Base-by-base conservation (phyloP, 2,329 filamentous ascomycete species). In the Botrytis porri region DNA sequence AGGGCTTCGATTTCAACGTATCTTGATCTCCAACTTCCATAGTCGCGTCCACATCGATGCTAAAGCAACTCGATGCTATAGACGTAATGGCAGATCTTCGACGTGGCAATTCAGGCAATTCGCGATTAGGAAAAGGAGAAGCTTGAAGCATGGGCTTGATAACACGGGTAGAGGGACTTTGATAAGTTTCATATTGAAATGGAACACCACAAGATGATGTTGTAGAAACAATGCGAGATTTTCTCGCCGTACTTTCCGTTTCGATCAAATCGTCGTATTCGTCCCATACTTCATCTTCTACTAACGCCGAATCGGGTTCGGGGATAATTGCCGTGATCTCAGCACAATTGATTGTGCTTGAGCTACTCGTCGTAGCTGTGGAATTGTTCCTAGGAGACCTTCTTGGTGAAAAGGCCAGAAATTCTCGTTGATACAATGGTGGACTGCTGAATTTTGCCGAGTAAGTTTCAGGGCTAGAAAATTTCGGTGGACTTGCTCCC, bases 221-320 rank as follows among this genome's bases (percentile, higher is more conserved):
- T 8, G 86, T 83, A 0, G 88, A 89, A 1, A 83, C 82, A 9
- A 66, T 41, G 3, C 86, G 85, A 3, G 86, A 85, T 1, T 82
- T 82, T 75, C 84, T 83, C 45, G 79, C 73, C 1, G 80, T 80
- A 16, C 85, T 86, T 18, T 86, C 86, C 18, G 93, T 90, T 70
- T 93, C 92, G 71, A 98, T 88, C 20, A 98, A 84, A 78, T 98
- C 95, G 76, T 98, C 91, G 80, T 97, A 98, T 82, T 98, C 95
- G 74, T 95, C 91, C 95, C 95, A 98, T 2, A 97, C 88, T 80
- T 98, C 95, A 78, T 98, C 95, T 76, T 97, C 93, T 82, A 97
- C 95, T 69, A 91, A 86, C 0, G 89, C 90, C 6, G 89, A 88
- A 62, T 85, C 85, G 1, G 88, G 85, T 4, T 85, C 83, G 0